Percentiles rank a stretch among this genome's conserved stretches.
These are phyloP conservation scores for Scutellaria minor DNA, from an alignment of 257 asterid species.

Conservation along the genomic window DNA sequence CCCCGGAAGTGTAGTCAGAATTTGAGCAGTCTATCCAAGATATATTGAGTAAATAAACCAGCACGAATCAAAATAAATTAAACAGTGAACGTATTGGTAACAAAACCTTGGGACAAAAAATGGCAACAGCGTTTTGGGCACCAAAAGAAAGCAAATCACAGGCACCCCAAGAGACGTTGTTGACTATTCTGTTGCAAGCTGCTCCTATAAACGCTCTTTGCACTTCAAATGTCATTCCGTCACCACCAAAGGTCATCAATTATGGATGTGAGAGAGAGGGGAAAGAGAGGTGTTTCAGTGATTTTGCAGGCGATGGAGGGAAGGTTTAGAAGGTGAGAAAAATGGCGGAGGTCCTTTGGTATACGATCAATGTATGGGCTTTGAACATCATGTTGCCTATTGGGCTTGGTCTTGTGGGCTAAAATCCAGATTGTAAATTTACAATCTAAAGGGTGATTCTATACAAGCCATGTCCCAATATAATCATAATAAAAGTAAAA, in stretches of 20 bases:
- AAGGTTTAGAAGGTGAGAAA: conserved; percentile 14
- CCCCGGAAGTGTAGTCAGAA: conserved; percentile 89
- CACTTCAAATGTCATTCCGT: conserved; percentile 49
- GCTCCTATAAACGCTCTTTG: conserved; percentile 74
- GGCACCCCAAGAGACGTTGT: conserved; percentile 97
- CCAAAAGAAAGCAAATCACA: conserved; percentile 84
- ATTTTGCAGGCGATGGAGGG: conserved; percentile 28
- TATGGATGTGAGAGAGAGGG: neutral
- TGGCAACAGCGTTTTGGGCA: conserved; percentile 89
- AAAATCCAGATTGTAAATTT: no score
- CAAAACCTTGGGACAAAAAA: conserved; percentile 84
- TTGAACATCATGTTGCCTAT: neutral
- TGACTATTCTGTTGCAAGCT: conserved; percentile 88
- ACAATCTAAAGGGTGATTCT: no score
- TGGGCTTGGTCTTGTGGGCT: conserved; percentile 3
- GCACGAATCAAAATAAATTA: neutral
- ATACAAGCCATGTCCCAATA: no score
- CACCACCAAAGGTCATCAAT: conserved; percentile 42
- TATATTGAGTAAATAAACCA: neutral
- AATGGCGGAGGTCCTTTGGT: conserved; percentile 23
- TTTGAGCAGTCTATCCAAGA: conserved; percentile 72
- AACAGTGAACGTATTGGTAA: neutral
- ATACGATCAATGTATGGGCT: conserved; percentile 20
- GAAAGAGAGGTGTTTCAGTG: neutral
- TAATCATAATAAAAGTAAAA: no score